Base-by-base conservation (phyloP, 2,329 filamentous ascomycete genomes). In the Rutstroemia sydowiana region DNA sequence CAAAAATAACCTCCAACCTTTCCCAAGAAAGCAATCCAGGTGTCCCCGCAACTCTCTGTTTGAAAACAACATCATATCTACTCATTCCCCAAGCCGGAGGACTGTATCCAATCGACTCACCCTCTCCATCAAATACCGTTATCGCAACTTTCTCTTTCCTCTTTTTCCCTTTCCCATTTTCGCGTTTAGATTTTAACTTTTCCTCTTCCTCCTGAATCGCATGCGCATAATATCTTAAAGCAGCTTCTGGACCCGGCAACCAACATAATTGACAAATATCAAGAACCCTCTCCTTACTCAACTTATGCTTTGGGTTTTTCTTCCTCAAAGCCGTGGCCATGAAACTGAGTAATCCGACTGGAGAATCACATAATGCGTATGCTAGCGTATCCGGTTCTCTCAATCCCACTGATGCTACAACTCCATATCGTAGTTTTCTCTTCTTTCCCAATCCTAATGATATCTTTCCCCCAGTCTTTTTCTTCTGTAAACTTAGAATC, bases 171-270 rank as follows among this genome's bases (percentile, higher is more conserved):
- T 56, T 41, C 14, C 32, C 32, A 5, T 34, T 34, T 10, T 10
- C 32, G 13, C 8, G 4, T 31, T 32, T 31, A 13, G 40, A 28
- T 51, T 43, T 31, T 32, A 55, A 46, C 9, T 31, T 34, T 13
- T 53, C 53, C 3, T 55, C 48, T 30, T 66, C 63, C 9, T 44
- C 46, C n/a, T n/a, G n/a, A 13, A 54, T 43, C 2, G 60, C 62
- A 23, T 54, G 49, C 16, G 75, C 71, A 76, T 75, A 79, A 51
- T 76, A 84, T 23, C 81, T 70, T 58, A 84, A 66, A 3, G 74
- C 75, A 1, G 75, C 75, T 60, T 86, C 82, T 0, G 81, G 81
- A 0, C 82, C 83, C 0, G 83, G 82, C 1, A 87, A 66, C 84
- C 83, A 87, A 20, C 81, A 76, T 26, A 85, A 67, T 63, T 79